These are phyloP conservation scores for Hortiboletus rubellus DNA, from an alignment of 1,284 basidiomycete species.

Conservation along the genomic window DNA sequence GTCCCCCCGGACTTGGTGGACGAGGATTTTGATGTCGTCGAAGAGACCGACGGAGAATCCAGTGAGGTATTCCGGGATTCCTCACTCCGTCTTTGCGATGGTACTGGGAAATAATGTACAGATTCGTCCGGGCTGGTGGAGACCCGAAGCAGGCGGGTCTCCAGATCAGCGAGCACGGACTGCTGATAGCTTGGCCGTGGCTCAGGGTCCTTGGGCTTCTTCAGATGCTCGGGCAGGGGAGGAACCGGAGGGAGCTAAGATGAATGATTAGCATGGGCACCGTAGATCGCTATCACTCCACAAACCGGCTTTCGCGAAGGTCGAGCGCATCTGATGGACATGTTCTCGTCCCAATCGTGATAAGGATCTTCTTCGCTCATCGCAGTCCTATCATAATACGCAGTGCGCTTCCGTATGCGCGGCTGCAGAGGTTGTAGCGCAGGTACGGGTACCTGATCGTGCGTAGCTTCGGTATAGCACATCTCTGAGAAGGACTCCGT, in stretches of 20 bases:
- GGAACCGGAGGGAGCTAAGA: conserved; percentile 29
- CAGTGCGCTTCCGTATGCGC: conserved; percentile 32
- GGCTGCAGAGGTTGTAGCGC: conserved; percentile 33
- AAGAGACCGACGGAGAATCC: conserved; percentile 33
- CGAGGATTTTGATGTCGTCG: conserved; percentile 20
- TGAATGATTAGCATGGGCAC: conserved; percentile 9
- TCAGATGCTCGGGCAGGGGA: conserved; percentile 31
- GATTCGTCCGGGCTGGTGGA: conserved; percentile 29
- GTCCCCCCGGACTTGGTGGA: conserved; percentile 27
- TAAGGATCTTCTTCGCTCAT: conserved; percentile 38
- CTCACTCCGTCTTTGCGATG: conserved; percentile 34
- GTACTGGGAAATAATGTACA: conserved; percentile 36
- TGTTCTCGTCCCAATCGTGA: conserved; percentile 36
- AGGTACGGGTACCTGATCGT: conserved; percentile 30
- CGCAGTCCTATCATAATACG: conserved; percentile 34
- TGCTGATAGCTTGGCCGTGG: conserved; percentile 32
- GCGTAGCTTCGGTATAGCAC: conserved; percentile 35
- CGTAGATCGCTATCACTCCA: conserved; percentile 1
- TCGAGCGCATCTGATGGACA: conserved; percentile 25
- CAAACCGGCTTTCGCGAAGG: conserved; percentile 23
- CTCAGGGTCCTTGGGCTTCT: conserved; percentile 11
- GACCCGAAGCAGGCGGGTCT: conserved; percentile 31
- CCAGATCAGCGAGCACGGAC: conserved; percentile 33
- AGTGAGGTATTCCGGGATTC: conserved; percentile 30
- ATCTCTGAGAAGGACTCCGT: conserved; percentile 37